These are phyloP conservation scores for Spergularia bocconei DNA, from an alignment of 148 eudicot species.

Conservation along the genomic window DNA sequence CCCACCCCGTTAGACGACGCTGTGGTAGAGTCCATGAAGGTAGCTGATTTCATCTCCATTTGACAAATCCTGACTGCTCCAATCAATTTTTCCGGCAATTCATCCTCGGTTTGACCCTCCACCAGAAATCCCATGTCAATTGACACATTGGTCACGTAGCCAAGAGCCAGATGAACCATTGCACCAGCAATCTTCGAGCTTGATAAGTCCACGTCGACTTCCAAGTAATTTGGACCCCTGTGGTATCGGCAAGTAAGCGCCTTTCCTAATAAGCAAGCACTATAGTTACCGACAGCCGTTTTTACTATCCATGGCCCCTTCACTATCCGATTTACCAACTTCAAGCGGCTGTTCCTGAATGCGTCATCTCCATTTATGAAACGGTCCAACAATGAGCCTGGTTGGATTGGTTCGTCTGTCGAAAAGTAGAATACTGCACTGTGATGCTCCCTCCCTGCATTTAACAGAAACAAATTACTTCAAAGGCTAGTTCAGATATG, in stretches of 20 bases:
- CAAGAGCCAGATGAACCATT: constrained; percentile 71
- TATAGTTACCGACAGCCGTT: constrained; percentile 72
- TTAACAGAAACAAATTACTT: not conserved
- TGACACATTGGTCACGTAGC: constrained; percentile 71
- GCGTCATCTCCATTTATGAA: constrained; percentile 71
- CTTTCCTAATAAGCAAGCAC: constrained; percentile 76
- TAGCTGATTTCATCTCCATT: constrained; percentile 81
- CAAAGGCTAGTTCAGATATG: not conserved
- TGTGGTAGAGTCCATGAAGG: constrained; percentile 44
- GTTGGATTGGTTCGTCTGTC: constrained; percentile 53
- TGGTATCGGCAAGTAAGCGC: constrained; percentile 71
- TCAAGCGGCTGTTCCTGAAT: constrained; percentile 65
- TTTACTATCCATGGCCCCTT: constrained; percentile 95
- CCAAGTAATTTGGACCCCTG: constrained; percentile 67
- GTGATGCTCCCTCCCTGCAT: constrained; percentile 62
- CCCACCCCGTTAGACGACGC: constrained; percentile 15
- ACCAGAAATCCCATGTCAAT: constrained; percentile 90
- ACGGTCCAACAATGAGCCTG: constrained; percentile 57
- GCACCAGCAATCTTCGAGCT: constrained; percentile 84
- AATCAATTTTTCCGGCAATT: constrained; percentile 73
- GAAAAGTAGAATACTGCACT: constrained; percentile 87
- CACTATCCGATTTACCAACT: constrained; percentile 78
- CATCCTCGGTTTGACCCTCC: constrained; percentile 77
- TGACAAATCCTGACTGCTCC: constrained; percentile 86
- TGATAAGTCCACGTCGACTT: constrained; percentile 81